Percentiles rank a stretch among this genome's conserved stretches.
These are phyloP conservation scores for Termitomyces sp. DNA, from an alignment of 768 basidiomycete species.

Conservation along the genomic window DNA sequence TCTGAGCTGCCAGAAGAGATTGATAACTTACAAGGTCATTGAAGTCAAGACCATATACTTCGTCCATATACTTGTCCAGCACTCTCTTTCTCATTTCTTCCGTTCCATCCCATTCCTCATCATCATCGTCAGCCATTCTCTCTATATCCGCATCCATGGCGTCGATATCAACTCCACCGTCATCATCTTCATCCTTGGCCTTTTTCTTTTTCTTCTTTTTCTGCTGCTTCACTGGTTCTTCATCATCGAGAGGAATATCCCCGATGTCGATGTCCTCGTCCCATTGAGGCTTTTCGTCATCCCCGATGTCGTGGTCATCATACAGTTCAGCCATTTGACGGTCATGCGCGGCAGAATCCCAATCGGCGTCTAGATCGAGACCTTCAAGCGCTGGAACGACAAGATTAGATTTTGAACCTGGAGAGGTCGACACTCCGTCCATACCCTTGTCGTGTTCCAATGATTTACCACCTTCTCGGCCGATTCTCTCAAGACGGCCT, in stretches of 20 bases:
- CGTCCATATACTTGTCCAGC: slow-evolving; percentile 87
- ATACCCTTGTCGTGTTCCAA: slow-evolving; percentile 36
- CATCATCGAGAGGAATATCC: slow-evolving; percentile 48
- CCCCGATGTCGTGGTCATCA: slow-evolving; percentile 40
- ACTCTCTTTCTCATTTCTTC: slow-evolving; percentile 86
- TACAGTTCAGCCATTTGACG: slow-evolving; percentile 77
- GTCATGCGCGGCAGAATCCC: slow-evolving; percentile 87
- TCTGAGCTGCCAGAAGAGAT: background rate
- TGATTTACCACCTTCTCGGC: slow-evolving; percentile 62
- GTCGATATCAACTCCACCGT: slow-evolving; percentile 58
- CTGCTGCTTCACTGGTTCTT: slow-evolving; percentile 39
- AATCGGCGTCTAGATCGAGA: slow-evolving; percentile 88
- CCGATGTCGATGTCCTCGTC: slow-evolving; percentile 84
- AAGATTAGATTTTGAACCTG: background rate
- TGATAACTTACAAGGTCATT: slow-evolving; percentile 79
- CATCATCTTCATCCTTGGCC: slow-evolving; percentile 35
- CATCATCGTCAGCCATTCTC: slow-evolving; percentile 40
- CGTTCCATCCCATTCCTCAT: slow-evolving; percentile 82
- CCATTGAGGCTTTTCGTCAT: slow-evolving; percentile 75
- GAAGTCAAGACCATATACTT: slow-evolving; percentile 88
- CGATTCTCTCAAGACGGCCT: slow-evolving; percentile 69
- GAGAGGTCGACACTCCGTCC: background rate
- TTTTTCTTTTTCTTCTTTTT: slow-evolving; percentile 47
- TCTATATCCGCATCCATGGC: slow-evolving; percentile 44
- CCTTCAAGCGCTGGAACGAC: slow-evolving; percentile 49